Conservation (phyloP, 108 stramenopile genomes). For the Conticribra weissflogii region DNA sequence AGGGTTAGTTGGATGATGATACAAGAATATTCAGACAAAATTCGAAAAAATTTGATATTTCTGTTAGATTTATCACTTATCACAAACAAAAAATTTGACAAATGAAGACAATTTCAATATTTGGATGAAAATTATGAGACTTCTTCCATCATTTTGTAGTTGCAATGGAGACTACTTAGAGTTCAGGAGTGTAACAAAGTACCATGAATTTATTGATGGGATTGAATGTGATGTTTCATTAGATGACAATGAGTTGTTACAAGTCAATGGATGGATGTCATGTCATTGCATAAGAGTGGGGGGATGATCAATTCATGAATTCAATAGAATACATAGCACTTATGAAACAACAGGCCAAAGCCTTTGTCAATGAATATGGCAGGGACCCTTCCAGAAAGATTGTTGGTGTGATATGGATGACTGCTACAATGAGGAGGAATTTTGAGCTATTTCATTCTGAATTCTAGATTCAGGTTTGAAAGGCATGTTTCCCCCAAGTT, state of each 20-base stretch:
- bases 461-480: constrained; percentile 7
- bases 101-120: neutral
- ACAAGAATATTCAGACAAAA: too few relatives aligned
- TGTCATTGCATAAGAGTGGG: neutral
- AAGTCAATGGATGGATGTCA: constrained; percentile 1
- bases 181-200: neutral
- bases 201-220: neutral
- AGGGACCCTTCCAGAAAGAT: neutral
- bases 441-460: constrained; percentile 23
- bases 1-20: too few relatives aligned
- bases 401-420: constrained; percentile 21
- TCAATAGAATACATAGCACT: constrained; percentile 17
- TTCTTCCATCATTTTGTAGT: neutral
- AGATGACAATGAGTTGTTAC: neutral
- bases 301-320: constrained; percentile 3
- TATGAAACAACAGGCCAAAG: constrained; percentile 9
- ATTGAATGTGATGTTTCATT: neutral
- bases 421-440: constrained; percentile 24
- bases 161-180: neutral
- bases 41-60: too few relatives aligned
- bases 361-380: constrained; percentile 9
- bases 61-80: too few relatives aligned
- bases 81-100: neutral
- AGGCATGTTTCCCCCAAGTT: neutral
- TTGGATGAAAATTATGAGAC: neutral